Base-by-base conservation (phyloP, 1,284 basidiomycete species). In the Puccinia horiana region DNA sequence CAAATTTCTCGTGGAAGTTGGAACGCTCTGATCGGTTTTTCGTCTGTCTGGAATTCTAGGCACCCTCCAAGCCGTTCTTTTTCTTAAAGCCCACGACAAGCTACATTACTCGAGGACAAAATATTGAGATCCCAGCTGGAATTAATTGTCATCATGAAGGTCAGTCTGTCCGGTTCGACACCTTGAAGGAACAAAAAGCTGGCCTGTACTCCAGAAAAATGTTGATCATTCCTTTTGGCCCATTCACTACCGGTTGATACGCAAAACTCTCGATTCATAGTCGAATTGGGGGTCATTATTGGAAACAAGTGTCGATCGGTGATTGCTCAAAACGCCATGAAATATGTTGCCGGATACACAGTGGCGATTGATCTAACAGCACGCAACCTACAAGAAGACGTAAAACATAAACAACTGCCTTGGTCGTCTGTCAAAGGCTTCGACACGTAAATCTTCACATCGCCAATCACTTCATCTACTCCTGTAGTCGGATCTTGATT, bases 101-200 rank as follows among this genome's bases (percentile, higher is more conserved):
- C 56, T 80, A 54, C n/a, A 49, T 58, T 32, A 37, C 49, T 58
- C 67, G 69, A 23, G 47, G 44, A 37, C 77, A 70, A 72, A 56
- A 49, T 32, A 80, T 72, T 12, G 58, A 78, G 61, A 72, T 80
- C n/a, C 77, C 77, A 1, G 14, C n/a, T 18, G 65, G 67, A 58
- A 72, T 80, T 54, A 44, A 69, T 70, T 80, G 77, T 47, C 77
- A 80, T 73, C 77, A 80, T 44, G 77, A 80, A 61, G 77, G 77
- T 80, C 23, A 47, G 76, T 52, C 42, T 1, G 8, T 29, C 16
- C 16, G 29, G 29, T 16, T 4, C 16, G 29, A n/a, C n/a, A n/a
- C n/a, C n/a, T n/a, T n/a, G n/a, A n/a, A n/a, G n/a, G n/a, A n/a
- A n/a, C n/a, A n/a, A n/a, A n/a, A n/a, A n/a, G n/a, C n/a, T n/a